Conservation (phyloP, 1,139 yeast species). For the Debaryomyces singareniensis region DNA sequence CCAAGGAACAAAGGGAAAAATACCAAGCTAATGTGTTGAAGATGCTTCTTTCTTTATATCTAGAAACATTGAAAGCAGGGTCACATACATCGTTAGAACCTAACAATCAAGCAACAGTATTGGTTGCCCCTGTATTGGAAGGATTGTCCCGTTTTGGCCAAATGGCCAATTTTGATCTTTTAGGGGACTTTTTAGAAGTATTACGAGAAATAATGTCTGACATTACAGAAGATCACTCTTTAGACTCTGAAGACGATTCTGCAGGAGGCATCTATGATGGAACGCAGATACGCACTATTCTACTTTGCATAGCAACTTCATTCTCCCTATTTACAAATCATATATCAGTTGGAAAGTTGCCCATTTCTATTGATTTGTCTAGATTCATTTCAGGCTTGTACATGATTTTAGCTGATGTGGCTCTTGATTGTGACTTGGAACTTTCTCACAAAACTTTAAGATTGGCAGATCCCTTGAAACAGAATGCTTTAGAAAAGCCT, state of each 20-base stretch:
- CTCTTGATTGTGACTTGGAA: constrained; percentile 80
- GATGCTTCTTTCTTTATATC: constrained; percentile 61
- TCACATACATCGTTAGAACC: constrained; percentile 21
- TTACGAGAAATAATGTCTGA: constrained; percentile 70
- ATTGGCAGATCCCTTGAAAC: constrained; percentile 61
- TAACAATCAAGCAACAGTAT: constrained; percentile 42
- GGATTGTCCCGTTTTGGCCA: constrained; percentile 88
- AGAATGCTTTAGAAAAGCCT: constrained; percentile 42
- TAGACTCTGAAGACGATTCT: constrained; percentile 18
- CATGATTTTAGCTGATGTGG: constrained; percentile 54
- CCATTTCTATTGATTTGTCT: constrained; percentile 60
- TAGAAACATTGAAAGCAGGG: constrained; percentile 63
- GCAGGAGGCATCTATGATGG: constrained; percentile 27
- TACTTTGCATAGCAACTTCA: constrained; percentile 84
- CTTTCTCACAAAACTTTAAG: constrained; percentile 76
- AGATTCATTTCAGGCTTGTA: constrained; percentile 72
- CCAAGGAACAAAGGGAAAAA: constrained; percentile 80
- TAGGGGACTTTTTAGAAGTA: constrained; percentile 89
- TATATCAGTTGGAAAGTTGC: constrained; percentile 46
- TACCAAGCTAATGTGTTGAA: constrained; percentile 82
- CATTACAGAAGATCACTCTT: constrained; percentile 26
- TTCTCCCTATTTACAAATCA: constrained; percentile 77
- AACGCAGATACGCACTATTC: constrained; percentile 55
- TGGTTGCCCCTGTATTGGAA: constrained; percentile 84
- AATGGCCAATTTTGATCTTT: constrained; percentile 83